These are phyloP conservation scores for Aspergillus unguis DNA, from an alignment of 2,329 filamentous ascomycete genomes.

Conservation along the genomic window DNA sequence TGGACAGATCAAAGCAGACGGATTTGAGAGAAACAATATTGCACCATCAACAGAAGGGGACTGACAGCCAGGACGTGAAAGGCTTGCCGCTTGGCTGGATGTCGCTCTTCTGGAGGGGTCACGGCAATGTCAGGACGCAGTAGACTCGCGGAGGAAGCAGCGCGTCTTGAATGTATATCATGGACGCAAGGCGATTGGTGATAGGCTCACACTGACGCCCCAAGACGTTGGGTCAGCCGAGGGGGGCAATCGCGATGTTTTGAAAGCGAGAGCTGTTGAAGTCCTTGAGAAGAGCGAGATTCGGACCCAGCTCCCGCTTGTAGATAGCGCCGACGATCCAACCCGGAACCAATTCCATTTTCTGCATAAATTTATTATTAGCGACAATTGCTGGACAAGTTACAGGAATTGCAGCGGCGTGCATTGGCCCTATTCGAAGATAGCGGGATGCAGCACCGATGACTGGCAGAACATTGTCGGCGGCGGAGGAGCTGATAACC, in stretches of 20 bases:
- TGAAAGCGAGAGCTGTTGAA: slow-evolving; percentile 10
- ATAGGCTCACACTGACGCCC: slow-evolving; percentile 21
- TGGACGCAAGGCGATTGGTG: slow-evolving; percentile 14
- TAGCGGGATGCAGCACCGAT: slow-evolving; percentile 21
- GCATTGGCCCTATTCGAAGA: slow-evolving; percentile 23
- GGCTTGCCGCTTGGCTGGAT: slow-evolving; percentile 14
- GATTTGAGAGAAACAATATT: slow-evolving; percentile 5
- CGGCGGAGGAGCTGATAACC: slow-evolving; percentile 22
- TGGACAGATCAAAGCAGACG: slow-evolving; percentile 1
- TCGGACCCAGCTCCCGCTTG: slow-evolving; percentile 19
- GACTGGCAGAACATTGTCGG: slow-evolving; percentile 22
- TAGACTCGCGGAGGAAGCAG: slow-evolving; percentile 16
- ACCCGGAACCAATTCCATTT: slow-evolving; percentile 15
- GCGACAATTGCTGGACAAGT: slow-evolving; percentile 13
- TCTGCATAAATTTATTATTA: slow-evolving; percentile 11
- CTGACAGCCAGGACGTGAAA: not conserved
- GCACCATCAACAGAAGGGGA: not conserved
- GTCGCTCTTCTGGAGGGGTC: slow-evolving; percentile 8
- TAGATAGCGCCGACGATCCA: slow-evolving; percentile 23
- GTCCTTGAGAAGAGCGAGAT: slow-evolving; percentile 10
- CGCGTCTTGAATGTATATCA: slow-evolving; percentile 18
- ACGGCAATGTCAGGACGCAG: slow-evolving; percentile 7
- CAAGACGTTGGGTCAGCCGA: slow-evolving; percentile 22
- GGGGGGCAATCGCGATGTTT: slow-evolving; percentile 15
- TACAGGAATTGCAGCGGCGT: slow-evolving; percentile 16